A percentile compares a stretch with the other conserved stretches of the same genome.
phyloP scores from a whole-genome alignment of 495 filamentous ascomycete species.

The Tetracladium setigerum region DNA sequence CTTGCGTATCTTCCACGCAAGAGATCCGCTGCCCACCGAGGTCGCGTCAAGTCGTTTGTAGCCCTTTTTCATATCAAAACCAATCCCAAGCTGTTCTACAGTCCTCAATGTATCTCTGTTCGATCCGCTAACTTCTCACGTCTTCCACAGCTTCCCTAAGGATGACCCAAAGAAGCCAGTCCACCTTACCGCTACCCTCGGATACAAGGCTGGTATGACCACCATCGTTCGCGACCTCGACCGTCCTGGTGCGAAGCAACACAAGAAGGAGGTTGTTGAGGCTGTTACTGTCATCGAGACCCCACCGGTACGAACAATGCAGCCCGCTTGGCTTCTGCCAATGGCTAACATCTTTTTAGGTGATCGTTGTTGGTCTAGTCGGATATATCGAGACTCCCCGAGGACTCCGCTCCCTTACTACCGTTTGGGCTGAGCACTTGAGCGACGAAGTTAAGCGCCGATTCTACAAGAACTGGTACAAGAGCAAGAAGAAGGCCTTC shows the following conservation, averaged over 20 bases:
- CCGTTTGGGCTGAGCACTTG: conserved; percentile 98
- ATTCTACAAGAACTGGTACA: conserved; percentile 99
- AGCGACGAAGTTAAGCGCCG: conserved; percentile 97
- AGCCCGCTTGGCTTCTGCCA: conserved; percentile 48
- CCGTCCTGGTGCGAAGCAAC: conserved; percentile 97
- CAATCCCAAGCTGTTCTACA: not conserved
- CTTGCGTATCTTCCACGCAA: conserved; percentile 96
- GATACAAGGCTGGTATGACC: conserved; percentile 99
- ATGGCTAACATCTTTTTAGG: conserved; percentile 66
- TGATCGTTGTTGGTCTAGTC: conserved; percentile 98
- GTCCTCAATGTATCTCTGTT: conserved; percentile 14
- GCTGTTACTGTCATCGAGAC: conserved; percentile 99
- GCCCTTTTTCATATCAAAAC: conserved; percentile 3
- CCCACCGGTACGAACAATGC: conserved; percentile 84
- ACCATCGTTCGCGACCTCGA: conserved; percentile 99
- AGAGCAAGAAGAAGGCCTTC: conserved; percentile 99
- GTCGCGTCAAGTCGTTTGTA: conserved; percentile 94
- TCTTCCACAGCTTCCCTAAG: conserved; percentile 82
- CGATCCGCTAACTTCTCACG: conserved; percentile 22
- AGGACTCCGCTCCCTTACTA: conserved; percentile 97
- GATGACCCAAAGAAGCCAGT: conserved; percentile 99
- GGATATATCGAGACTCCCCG: conserved; percentile 99
- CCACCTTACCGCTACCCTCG: conserved; percentile 96
- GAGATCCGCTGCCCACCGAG: conserved; percentile 90
- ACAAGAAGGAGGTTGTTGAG: conserved; percentile 99